A percentile compares a stretch with the other conserved stretches of the same genome.
phyloP scores from a whole-genome alignment of 768 basidiomycete genomes.

The Pleurotus citrinopileatus region DNA sequence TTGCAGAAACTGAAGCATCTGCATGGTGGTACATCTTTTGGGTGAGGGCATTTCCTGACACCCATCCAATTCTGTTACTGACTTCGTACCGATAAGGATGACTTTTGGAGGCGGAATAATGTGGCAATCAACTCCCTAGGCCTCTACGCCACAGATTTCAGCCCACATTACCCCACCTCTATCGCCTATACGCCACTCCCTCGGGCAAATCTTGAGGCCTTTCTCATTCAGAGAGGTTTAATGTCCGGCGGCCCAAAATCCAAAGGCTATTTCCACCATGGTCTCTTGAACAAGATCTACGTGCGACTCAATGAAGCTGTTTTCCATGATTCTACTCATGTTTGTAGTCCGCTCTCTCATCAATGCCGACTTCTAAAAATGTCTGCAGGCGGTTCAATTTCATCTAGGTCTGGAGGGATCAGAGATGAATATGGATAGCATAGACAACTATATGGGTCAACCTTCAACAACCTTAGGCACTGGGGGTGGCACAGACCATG shows the following conservation, averaged over 20 bases:
- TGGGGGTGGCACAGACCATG: slow-evolving; percentile 70
- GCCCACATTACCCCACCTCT: slow-evolving; percentile 67
- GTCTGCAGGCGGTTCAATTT: slow-evolving; percentile 53
- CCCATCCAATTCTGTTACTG: no score
- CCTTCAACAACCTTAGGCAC: slow-evolving; percentile 59
- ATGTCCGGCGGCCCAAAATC: slow-evolving; percentile 41
- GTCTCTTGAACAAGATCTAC: slow-evolving; percentile 73
- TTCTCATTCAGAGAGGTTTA: slow-evolving; percentile 61
- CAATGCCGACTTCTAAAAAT: background rate
- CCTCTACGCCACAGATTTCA: slow-evolving; percentile 56
- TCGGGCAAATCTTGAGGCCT: slow-evolving; percentile 59
- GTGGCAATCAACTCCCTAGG: slow-evolving; percentile 49
- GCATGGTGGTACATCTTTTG: slow-evolving; percentile 83
- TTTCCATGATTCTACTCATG: slow-evolving; percentile 50
- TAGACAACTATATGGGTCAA: slow-evolving; percentile 51
- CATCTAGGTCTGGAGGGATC: slow-evolving; percentile 52
- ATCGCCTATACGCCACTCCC: slow-evolving; percentile 73
- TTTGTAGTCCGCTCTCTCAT: slow-evolving; percentile 24
- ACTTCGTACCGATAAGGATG: no score
- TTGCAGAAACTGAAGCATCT: slow-evolving; percentile 44
- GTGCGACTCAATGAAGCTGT: slow-evolving; percentile 66
- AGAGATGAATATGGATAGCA: slow-evolving; percentile 61
- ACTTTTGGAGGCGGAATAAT: slow-evolving; percentile 70
- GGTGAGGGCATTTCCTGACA: no score
- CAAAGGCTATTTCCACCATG: slow-evolving; percentile 54